Evolutionary conservation across 176 grass and related monocot genomes (phyloP).

Genomic region (Triticum aestivum): DNA sequence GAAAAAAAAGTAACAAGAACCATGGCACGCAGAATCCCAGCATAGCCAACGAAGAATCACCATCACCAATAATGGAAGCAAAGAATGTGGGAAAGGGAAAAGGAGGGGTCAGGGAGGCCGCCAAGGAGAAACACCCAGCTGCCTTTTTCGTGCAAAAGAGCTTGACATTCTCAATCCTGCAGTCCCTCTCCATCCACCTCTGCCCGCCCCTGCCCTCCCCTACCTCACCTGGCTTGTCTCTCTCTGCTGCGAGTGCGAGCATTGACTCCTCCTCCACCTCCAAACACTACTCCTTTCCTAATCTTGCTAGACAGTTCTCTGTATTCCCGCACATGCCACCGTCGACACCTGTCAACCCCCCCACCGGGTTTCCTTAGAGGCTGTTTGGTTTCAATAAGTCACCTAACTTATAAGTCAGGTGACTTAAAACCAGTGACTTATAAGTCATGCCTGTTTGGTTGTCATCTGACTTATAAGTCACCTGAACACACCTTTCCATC

Average conservation of each 20-base stretch:
- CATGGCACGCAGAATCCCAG: background rate
- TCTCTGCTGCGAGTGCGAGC: background rate
- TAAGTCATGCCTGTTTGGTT: too few relatives aligned
- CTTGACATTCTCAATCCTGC: conserved; percentile 24
- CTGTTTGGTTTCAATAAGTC: too few relatives aligned
- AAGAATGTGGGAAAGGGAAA: conserved; percentile 29
- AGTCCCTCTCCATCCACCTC: conserved; percentile 24
- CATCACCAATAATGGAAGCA: conserved; percentile 34
- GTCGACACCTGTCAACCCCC: background rate
- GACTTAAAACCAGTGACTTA: too few relatives aligned
- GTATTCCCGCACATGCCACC: background rate
- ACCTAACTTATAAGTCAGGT: too few relatives aligned
- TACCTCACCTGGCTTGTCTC: background rate
- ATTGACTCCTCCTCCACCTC: background rate
- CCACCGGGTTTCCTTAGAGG: background rate
- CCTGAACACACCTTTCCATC: too few relatives aligned
- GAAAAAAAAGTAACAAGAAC: background rate
- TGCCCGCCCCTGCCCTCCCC: background rate
- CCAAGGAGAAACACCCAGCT: background rate
- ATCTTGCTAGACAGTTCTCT: background rate
- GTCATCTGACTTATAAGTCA: too few relatives aligned
- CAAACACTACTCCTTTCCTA: background rate
- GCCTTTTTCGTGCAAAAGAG: background rate
- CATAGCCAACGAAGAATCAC: background rate
- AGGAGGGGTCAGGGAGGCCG: background rate